A percentile compares a stretch with the other conserved stretches of the same genome.
These are phyloP conservation scores for Ploettnerulaceae sp. DNA, from an alignment of 2,329 filamentous ascomycete genomes.

Conservation along the genomic window DNA sequence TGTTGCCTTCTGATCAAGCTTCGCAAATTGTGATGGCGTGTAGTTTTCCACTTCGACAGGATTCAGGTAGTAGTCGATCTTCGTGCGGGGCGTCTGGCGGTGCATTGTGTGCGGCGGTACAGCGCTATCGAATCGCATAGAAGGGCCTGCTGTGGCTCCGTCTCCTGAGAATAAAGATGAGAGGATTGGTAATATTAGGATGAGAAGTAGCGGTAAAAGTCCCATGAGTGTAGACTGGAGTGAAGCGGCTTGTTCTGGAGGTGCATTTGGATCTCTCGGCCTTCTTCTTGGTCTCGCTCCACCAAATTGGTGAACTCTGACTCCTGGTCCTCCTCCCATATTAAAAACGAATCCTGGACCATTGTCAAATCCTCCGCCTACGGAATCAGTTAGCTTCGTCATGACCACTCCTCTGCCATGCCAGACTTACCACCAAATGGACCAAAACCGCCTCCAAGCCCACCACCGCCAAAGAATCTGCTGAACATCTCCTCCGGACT, in stretches of 20 bases:
- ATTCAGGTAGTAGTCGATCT: conserved; percentile 81
- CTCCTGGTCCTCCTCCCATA: conserved; percentile 83
- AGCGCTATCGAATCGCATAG: conserved; percentile 70
- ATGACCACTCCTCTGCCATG: background rate
- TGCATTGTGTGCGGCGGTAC: conserved; percentile 67
- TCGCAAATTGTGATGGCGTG: conserved; percentile 61
- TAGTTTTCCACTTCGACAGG: conserved; percentile 70
- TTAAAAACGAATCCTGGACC: conserved; percentile 94
- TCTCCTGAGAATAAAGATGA: conserved; percentile 69
- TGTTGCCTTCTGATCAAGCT: conserved; percentile 76
- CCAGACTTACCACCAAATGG: conserved; percentile 54
- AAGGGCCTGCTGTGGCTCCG: conserved; percentile 53
- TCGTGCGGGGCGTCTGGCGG: conserved; percentile 64
- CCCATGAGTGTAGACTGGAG: conserved; percentile 56
- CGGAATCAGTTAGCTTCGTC: conserved; percentile 14
- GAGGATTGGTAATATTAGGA: conserved; percentile 81
- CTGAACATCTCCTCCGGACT: conserved; percentile 96
- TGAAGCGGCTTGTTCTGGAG: conserved; percentile 46
- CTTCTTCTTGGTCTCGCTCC: conserved; percentile 71
- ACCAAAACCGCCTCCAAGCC: conserved; percentile 55
- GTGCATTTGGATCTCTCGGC: conserved; percentile 59
- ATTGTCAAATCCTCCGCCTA: conserved; percentile 57
- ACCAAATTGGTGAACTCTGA: conserved; percentile 94
- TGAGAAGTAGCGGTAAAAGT: conserved; percentile 79
- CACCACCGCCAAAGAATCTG: conserved; percentile 81